Conservation (phyloP, 1,284 basidiomycete species). For the Lentinula novae-zelandiae region DNA sequence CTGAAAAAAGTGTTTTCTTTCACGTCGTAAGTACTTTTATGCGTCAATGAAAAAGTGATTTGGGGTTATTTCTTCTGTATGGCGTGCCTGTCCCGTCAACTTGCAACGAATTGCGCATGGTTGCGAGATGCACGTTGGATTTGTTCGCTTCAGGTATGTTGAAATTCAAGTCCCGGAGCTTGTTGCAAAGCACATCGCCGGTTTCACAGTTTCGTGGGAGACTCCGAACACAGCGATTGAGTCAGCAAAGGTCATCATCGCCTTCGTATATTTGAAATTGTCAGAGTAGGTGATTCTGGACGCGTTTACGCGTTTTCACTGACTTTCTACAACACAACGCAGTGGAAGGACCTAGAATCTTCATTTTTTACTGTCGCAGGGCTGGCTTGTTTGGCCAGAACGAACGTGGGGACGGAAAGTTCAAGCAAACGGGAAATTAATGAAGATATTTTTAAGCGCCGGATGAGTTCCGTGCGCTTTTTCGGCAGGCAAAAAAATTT, state of each 20-base stretch:
- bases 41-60: slow-evolving; percentile 10
- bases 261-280: not conserved
- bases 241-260: not conserved
- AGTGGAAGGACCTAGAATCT: not conserved
- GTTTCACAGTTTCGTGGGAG: too few relatives aligned
- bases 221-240: not conserved
- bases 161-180: not conserved
- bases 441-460: slow-evolving; percentile 1
- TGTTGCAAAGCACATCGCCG: not conserved
- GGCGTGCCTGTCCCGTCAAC: not conserved
- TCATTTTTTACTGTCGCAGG: not conserved
- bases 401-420: too few relatives aligned
- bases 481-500: slow-evolving; percentile 4
- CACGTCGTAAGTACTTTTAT: not conserved
- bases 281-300: not conserved
- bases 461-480: slow-evolving; percentile 1
- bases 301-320: not conserved
- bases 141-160: not conserved
- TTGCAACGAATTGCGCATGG: not conserved
- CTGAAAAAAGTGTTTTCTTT: not conserved
- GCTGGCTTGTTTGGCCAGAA: not conserved
- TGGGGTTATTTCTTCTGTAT: not conserved
- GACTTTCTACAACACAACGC: too few relatives aligned
- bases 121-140: not conserved
- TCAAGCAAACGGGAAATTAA: too few relatives aligned